Evolutionary conservation across 352 stramenopile species (phyloP).

Genomic region (Blastocystis sp.): DNA sequence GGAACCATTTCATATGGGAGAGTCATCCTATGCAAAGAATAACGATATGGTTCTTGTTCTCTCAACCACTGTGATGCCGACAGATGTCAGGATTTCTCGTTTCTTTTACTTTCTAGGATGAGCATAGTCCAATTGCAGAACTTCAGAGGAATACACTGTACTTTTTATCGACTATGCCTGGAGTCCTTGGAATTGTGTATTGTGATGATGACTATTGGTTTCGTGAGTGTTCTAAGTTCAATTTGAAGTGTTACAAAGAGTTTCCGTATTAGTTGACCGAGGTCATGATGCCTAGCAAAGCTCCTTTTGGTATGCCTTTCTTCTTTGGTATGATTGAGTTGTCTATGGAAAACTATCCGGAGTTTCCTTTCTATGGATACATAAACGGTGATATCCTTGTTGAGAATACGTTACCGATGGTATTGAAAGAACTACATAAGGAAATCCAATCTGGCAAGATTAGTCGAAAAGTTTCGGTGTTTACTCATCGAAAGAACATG

Average conservation of each 20-base stretch:
- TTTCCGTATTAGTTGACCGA: not conserved
- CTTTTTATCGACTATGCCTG: constrained; percentile 51
- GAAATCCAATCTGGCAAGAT: constrained; percentile 47
- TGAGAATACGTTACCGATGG: constrained; percentile 25
- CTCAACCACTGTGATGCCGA: constrained; percentile 19
- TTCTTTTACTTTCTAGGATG: not conserved
- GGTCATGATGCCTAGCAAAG: not conserved
- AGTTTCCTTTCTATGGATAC: constrained; percentile 60
- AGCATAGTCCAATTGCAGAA: constrained; percentile 39
- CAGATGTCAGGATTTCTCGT: not conserved
- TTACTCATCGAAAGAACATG: constrained; percentile 60
- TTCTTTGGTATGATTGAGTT: constrained; percentile 55
- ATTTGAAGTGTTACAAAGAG: constrained; percentile 36
- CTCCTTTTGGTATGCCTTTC: constrained; percentile 57
- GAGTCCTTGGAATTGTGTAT: constrained; percentile 32
- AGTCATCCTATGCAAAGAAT: not conserved
- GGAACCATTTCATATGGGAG: not conserved
- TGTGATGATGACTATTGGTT: constrained; percentile 57
- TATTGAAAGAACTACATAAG: not conserved
- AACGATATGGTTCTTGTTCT: not conserved
- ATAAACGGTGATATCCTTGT: constrained; percentile 63
- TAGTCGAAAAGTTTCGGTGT: not conserved
- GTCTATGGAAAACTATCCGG: constrained; percentile 32
- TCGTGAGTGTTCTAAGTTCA: constrained; percentile 55
- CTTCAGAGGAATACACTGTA: constrained; percentile 58